phyloP scores from a whole-genome alignment of 2,329 filamentous ascomycete species.

The Penicillium glabrum region DNA sequence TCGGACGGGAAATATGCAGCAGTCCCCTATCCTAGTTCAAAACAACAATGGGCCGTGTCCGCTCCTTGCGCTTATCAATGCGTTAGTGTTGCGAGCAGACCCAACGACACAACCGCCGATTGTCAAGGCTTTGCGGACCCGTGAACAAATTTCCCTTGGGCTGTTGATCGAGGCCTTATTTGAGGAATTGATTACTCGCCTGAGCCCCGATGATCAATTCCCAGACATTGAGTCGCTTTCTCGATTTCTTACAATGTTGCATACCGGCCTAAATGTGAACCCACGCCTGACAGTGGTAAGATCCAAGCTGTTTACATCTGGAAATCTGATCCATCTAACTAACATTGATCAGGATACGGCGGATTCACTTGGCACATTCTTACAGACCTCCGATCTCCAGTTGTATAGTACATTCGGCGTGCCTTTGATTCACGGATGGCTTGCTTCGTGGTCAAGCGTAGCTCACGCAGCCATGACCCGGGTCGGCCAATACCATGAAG shows the following conservation, averaged over 20 bases:
- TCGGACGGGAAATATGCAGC: constrained; percentile 61
- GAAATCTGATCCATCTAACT: constrained; percentile 7
- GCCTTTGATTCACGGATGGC: constrained; percentile 90
- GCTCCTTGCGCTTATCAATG: constrained; percentile 88
- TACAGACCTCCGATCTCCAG: constrained; percentile 83
- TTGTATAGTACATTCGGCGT: constrained; percentile 87
- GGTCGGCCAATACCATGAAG: constrained; percentile 82
- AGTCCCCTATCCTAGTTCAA: constrained; percentile 86
- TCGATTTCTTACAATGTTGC: constrained; percentile 79
- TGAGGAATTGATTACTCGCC: constrained; percentile 83
- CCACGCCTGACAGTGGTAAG: constrained; percentile 72
- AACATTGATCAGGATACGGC: constrained; percentile 28
- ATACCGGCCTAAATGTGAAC: constrained; percentile 98
- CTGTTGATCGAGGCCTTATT: constrained; percentile 86
- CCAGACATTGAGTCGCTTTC: constrained; percentile 90
- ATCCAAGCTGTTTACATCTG: not conserved
- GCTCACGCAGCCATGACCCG: constrained; percentile 70
- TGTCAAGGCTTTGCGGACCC: constrained; percentile 71
- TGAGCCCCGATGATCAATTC: constrained; percentile 66
- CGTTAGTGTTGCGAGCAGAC: constrained; percentile 79
- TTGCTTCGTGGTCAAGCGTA: constrained; percentile 66
- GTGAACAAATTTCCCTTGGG: constrained; percentile 85
- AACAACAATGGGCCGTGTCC: constrained; percentile 95
- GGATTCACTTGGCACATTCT: constrained; percentile 69
- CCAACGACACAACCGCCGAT: constrained; percentile 67